Evolutionary conservation across 352 stramenopile species (phyloP).

Genomic region (Peronosclerospora sorghi): DNA sequence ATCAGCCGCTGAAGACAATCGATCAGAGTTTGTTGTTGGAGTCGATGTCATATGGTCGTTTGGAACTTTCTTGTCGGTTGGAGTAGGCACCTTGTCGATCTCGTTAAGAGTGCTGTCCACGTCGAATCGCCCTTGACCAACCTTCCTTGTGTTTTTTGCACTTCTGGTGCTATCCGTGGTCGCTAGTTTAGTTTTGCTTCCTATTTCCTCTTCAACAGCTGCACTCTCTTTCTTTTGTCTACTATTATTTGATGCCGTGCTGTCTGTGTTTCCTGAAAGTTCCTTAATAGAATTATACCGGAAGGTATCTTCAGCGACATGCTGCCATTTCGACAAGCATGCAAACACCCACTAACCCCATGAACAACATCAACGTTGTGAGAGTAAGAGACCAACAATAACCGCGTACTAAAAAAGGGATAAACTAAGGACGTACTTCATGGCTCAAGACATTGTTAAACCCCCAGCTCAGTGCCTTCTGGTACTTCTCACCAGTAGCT

Average conservation of each 20-base stretch:
- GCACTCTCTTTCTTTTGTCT: slow-evolving; percentile 17
- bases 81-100: slow-evolving; percentile 39
- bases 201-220: slow-evolving; percentile 8
- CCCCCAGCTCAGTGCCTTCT: slow-evolving; percentile 71
- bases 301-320: slow-evolving; percentile 45
- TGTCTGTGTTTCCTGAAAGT: slow-evolving; percentile 14
- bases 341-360: slow-evolving; percentile 58
- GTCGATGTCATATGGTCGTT: slow-evolving; percentile 5
- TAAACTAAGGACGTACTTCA: slow-evolving; percentile 31
- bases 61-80: slow-evolving; percentile 20
- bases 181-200: slow-evolving; percentile 15
- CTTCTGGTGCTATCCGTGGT: slow-evolving; percentile 16
- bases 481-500: slow-evolving; percentile 73
- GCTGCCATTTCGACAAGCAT: slow-evolving; percentile 53
- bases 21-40: slow-evolving; percentile 3
- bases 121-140: slow-evolving; percentile 30
- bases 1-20: slow-evolving; percentile 3
- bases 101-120: slow-evolving; percentile 47
- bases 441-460: slow-evolving; percentile 73
- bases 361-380: slow-evolving; percentile 3
- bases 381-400: not conserved
- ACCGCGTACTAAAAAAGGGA: too few relatives aligned
- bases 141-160: slow-evolving; percentile 18
- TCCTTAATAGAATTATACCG: slow-evolving; percentile 24
- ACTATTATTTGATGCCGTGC: slow-evolving; percentile 11